phyloP scores from a whole-genome alignment of 1,284 basidiomycete species.

The Marasmius fiardii region DNA sequence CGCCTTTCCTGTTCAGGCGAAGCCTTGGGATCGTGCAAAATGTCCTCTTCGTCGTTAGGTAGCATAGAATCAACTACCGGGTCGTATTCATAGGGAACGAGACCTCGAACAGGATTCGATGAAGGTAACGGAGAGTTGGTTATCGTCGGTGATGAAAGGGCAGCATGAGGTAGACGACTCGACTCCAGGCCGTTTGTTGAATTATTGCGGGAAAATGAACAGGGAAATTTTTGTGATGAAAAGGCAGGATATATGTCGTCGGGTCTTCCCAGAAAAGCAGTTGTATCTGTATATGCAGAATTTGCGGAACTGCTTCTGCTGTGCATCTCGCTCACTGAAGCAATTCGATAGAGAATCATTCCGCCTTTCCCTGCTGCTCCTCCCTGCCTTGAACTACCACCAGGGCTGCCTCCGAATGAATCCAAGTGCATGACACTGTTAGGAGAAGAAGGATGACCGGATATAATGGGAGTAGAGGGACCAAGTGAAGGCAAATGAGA shows the following conservation, averaged over 20 bases:
- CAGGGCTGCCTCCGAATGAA: neutral
- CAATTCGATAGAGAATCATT: neutral
- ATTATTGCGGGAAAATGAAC: neutral
- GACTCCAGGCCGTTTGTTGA: too few species aligned
- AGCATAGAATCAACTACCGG: slow-evolving; percentile 57
- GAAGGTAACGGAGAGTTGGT: neutral
- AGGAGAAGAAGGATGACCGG: neutral
- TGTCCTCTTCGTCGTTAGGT: slow-evolving; percentile 59
- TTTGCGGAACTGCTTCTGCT: neutral
- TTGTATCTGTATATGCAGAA: neutral
- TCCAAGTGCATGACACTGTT: neutral
- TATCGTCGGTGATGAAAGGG: neutral
- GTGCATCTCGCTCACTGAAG: neutral
- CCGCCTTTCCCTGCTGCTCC: neutral
- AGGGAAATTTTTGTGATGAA: neutral
- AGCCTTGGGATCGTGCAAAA: slow-evolving; percentile 55
- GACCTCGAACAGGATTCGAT: slow-evolving; percentile 30
- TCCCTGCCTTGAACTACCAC: neutral
- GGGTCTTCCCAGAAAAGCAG: neutral
- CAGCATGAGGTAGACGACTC: neutral
- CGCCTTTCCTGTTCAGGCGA: slow-evolving; percentile 21
- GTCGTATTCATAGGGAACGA: slow-evolving; percentile 68
- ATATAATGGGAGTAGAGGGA: neutral
- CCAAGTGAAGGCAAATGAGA: neutral
- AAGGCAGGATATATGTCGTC: neutral